Evolutionary conservation across 2,329 filamentous ascomycete genomes (phyloP), one percentile per base, ranked within the genome.

Genomic region (Daldinia sp.): DNA sequence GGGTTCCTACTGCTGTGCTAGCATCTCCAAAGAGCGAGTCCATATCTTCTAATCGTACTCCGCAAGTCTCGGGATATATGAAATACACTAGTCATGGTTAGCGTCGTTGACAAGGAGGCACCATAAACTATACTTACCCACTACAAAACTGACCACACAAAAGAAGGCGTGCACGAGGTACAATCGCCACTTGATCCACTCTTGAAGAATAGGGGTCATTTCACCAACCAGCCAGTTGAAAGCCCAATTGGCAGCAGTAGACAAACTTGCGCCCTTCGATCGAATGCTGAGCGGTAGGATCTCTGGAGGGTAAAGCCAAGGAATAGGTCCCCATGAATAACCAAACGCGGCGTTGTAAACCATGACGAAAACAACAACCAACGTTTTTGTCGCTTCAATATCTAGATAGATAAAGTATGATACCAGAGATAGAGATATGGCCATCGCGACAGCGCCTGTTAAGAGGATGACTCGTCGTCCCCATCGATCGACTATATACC

Each of bases 271-370:
- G 68, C 96, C 96, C 85, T 98, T 98, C 67, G 95, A 97, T 76
- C 96, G 91, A 78, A 98, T 98, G 84, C 94, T 98, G 68, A 99
- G 85, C 4, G 96, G 96, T 48, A 99, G 86, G 69, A 99, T 99
- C 85, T 99, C 96, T n/a, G 96, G 96, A 13, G 96, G 96, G 79
- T 98, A 98, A 15, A 99, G 85, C 96, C 96, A 99, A 7, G 96
- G 96, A 69, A 99, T 97, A 0, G 96, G 96, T 18, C 96, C 96
- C 96, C 96, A 99, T 15, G 87, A 89, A 78, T 94, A 97, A 54
- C 96, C 96, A 79, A 98, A 99, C 6, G 96, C 92, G 4, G 95
- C 96, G 77, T 99, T 99, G 83, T 98, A 99, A 56, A 98, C 91
- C 92, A 98, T 97, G 78, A 99, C 96, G 76, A 97, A 97, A 57